Evolutionary conservation across 177 flowering plant species (phyloP), one percentile per base, ranked within the genome.

Genomic region (Telopea speciosissima): DNA sequence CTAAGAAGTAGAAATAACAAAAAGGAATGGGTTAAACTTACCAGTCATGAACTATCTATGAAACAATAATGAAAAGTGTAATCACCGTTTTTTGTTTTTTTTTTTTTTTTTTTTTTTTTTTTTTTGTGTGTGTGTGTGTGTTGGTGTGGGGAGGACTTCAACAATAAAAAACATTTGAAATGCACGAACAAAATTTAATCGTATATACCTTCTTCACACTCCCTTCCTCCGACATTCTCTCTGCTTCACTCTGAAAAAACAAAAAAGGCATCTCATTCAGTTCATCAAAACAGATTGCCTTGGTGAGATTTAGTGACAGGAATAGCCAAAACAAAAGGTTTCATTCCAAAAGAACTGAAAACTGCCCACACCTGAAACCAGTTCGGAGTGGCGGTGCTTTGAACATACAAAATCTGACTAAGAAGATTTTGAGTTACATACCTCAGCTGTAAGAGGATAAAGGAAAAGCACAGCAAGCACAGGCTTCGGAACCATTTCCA

Each of bases 401-500:
- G 31, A 28, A 24, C 24, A 11, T 21, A 33, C 5, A 74, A 59
- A 36, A 45, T 40, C 40, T 25, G 8, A 63, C 16, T 10, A 14
- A 36, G 4, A 25, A 11, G 52, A 44, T 17, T 6, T 19, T 21
- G n/a, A 74, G n/a, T 26, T 26, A 54, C 52, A 71, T 59, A 84
- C 86, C 84, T 87, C 69, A 8, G 80, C 22, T 14, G 93, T 90
- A 42, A 90, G 9, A 36, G 99, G 98, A 76, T 83, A 91, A 26
- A 96, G 95, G 72, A 88, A 91, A 63, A 93, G 77, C 45, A 96
- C 97, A 61, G 97, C 96, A 73, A 93, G 87, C 2, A 91, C 95
- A 58, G 98, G 99, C 80, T 96, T 81, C 9, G 99, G 98, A 62
- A 96, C 97, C 96, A 93, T 93, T 68, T 77, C 93, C 77, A 96